Conservation (phyloP, 805 yeast species). For the Saturnispora sekii region DNA sequence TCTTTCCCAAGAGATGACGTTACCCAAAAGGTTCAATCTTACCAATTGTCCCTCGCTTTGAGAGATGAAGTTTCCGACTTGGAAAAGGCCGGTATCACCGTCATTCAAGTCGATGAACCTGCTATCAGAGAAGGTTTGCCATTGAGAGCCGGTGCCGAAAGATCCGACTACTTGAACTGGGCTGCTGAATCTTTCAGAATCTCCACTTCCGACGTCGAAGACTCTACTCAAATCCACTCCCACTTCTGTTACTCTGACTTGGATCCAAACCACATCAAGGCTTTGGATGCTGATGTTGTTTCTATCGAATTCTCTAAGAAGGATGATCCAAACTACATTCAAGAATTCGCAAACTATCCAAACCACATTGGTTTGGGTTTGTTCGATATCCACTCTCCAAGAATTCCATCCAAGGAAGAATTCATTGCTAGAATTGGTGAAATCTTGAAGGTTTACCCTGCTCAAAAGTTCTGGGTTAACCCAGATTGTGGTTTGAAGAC, state of each 20-base stretch:
- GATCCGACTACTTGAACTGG: conserved; percentile 94
- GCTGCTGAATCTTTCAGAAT: conserved; percentile 99
- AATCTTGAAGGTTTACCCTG: conserved; percentile 94
- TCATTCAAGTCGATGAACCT: conserved; percentile 99
- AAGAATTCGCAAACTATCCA: conserved; percentile 97
- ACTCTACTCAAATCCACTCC: conserved; percentile 96
- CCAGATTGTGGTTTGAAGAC: conserved; percentile 99
- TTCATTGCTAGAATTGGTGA: conserved; percentile 88
- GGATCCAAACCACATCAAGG: conserved; percentile 99
- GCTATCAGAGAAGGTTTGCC: conserved; percentile 99
- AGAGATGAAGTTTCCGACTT: conserved; percentile 98
- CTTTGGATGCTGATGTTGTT: conserved; percentile 98
- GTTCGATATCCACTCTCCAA: conserved; percentile 99
- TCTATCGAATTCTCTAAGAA: conserved; percentile 99
- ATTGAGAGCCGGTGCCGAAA: conserved; percentile 94
- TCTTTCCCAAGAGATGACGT: conserved; percentile 99
- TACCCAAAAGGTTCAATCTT: conserved; percentile 84
- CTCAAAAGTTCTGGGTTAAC: conserved; percentile 98
- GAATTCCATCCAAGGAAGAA: conserved; percentile 97
- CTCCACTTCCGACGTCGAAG: conserved; percentile 95
- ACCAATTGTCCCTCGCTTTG: conserved; percentile 93
- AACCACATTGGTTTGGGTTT: conserved; percentile 99
- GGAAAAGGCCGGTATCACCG: conserved; percentile 96
- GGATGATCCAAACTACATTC: conserved; percentile 97
- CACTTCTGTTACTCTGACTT: conserved; percentile 99